phyloP scores from a whole-genome alignment of 805 yeast genomes.

The Candida xyloterini region DNA sequence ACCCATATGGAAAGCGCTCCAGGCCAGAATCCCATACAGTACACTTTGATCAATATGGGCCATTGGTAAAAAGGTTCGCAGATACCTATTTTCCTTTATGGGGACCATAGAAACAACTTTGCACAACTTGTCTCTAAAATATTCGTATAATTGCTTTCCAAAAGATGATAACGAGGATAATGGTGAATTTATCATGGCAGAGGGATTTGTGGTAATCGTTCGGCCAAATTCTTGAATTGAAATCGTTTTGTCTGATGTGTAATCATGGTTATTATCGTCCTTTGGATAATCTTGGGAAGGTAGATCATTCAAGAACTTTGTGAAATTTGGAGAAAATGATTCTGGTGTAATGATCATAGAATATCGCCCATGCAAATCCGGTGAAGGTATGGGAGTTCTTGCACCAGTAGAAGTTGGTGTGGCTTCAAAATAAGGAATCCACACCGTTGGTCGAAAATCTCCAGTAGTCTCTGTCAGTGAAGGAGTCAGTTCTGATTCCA shows the following conservation, averaged over 20 bases:
- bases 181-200: conserved; percentile 26
- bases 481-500: neutral
- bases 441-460: neutral
- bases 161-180: conserved; percentile 31
- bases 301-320: conserved; percentile 23
- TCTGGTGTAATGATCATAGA: conserved; percentile 11
- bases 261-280: neutral
- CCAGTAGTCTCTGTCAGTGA: neutral
- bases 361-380: too few species aligned
- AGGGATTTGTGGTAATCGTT: conserved; percentile 25
- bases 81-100: conserved; percentile 46
- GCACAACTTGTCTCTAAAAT: conserved; percentile 46
- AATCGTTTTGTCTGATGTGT: neutral
- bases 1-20: conserved; percentile 55
- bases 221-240: conserved; percentile 2
- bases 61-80: conserved; percentile 51
- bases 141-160: conserved; percentile 43
- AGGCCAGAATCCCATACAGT: conserved; percentile 49
- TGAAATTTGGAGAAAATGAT: conserved; percentile 26
- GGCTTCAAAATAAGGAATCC: neutral
- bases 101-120: conserved; percentile 48
- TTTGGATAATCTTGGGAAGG: neutral
- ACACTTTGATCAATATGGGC: conserved; percentile 52
- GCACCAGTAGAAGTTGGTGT: too few species aligned
- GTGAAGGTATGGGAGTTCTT: too few species aligned